Base-by-base conservation (phyloP, 495 filamentous ascomycete genomes). In the Talaromyces ruber region DNA sequence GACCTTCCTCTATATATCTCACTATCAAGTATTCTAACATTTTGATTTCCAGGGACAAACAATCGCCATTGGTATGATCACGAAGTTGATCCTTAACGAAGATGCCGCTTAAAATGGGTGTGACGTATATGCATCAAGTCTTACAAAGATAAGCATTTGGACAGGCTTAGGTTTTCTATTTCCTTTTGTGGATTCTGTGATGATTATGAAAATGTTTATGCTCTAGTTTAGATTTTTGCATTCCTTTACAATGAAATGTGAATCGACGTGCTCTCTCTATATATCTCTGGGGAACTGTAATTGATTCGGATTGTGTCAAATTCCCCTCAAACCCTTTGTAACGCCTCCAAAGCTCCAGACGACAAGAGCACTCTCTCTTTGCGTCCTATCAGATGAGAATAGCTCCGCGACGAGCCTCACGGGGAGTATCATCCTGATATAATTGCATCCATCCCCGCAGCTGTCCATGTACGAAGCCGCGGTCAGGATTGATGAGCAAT, bases 51-150 rank as follows among this genome's bases (percentile, higher is more conserved):
- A 92, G 90, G 92, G 92, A 60, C 91, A 96, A 90, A 97, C 92
- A 4, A 92, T 97, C 75, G 92, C 92, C 47, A 97, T 97, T 73
- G 92, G 92, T 71, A 97, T 96, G 82, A 92, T 97, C 71, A 96
- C 88, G 55, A 97, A 91, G 80, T 82, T 97, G 29, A 83, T 88
- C 70, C 74, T 71, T 14, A 72, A 77, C 30, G 71, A 74, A 30
- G 62, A 63, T 28, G 25, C 58, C 32, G 59, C 60, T 6, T 39
- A 45, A 59, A 39, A 25, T 39, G 5, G 21, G 9, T 28, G 37
- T 28, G 30, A n/a, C 53, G 29, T 22, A 47, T 22, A 37, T 56
- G 43, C 59, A 61, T 61, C n/a, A 21, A 47, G 43, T 47, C 43
- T 21, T 47, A 51, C 56, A 37, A 50, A 56, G n/a, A 62, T 57